These are phyloP conservation scores for Entomophthora muscae DNA, from an alignment of 371 early-diverging fungal genomes.

Conservation along the genomic window DNA sequence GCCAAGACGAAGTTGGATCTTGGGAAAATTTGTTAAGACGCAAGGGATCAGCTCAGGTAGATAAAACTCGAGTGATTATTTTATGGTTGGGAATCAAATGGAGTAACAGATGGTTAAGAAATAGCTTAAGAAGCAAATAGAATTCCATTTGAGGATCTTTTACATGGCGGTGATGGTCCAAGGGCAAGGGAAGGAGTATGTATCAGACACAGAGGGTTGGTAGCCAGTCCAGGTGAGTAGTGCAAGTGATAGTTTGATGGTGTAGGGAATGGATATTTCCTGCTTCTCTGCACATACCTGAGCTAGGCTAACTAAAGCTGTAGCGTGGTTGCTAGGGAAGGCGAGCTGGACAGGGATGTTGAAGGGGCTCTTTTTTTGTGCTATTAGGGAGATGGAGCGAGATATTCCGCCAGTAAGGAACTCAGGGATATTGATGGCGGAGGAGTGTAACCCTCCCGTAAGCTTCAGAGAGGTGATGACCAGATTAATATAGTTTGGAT, in stretches of 20 bases:
- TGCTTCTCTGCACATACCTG: neutral
- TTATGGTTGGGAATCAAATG: no score
- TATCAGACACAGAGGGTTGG: neutral
- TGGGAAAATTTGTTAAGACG: no score
- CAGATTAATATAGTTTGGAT: neutral
- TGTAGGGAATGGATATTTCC: neutral
- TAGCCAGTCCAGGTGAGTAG: neutral
- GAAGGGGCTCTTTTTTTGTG: neutral
- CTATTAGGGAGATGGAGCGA: neutral
- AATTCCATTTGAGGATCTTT: no score
- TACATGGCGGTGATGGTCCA: neutral
- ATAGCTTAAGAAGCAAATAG: no score
- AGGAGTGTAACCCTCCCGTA: neutral
- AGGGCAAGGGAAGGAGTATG: neutral
- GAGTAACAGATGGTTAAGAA: no score
- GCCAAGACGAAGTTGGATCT: no score
- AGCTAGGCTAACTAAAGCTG: neutral
- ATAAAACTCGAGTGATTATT: no score
- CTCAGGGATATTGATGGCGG: neutral
- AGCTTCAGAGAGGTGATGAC: neutral
- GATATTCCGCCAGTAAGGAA: neutral
- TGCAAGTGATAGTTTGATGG: neutral
- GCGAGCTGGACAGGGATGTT: neutral
- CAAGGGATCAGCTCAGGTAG: no score
- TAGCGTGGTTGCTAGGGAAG: neutral